These are phyloP conservation scores for Globisporangium takayamanum DNA, from an alignment of 352 stramenopile genomes.

Conservation along the genomic window DNA sequence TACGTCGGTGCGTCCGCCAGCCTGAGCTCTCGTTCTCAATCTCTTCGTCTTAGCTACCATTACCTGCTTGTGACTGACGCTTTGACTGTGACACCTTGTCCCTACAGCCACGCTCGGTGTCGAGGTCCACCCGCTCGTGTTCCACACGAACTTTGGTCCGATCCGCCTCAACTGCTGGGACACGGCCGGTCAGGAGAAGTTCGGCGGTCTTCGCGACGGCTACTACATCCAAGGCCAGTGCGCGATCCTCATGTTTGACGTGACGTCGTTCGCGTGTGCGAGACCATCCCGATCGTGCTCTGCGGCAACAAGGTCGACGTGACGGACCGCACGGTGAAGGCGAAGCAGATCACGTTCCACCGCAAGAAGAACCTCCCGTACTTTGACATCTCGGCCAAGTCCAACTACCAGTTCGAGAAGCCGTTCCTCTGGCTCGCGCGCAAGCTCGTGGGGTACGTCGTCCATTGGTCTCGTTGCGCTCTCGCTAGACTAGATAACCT, in stretches of 20 bases:
- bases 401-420: conserved; percentile 99
- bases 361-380: conserved; percentile 99
- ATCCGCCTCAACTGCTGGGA: conserved; percentile 99
- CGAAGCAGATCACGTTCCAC: conserved; percentile 99
- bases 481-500: neutral
- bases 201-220: conserved; percentile 93
- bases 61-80: neutral
- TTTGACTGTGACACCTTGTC: neutral
- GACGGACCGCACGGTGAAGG: conserved; percentile 99
- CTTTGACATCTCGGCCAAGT: conserved; percentile 99
- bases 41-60: neutral
- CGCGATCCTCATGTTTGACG: conserved; percentile 99
- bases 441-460: conserved; percentile 94
- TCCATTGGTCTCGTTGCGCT: neutral
- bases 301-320: conserved; percentile 99
- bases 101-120: conserved; percentile 95
- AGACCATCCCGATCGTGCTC: conserved; percentile 99
- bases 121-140: conserved; percentile 98
- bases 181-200: conserved; percentile 99
- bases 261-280: conserved; percentile 99
- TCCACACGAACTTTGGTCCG: conserved; percentile 98
- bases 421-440: conserved; percentile 99
- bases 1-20: conserved; percentile 85
- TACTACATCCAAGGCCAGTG: conserved; percentile 99
- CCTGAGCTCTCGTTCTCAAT: neutral